A percentile compares a stretch with the other conserved stretches of the same genome.
Conservation (phyloP, 208 protist genomes). For the Porcisia deanei region DNA sequence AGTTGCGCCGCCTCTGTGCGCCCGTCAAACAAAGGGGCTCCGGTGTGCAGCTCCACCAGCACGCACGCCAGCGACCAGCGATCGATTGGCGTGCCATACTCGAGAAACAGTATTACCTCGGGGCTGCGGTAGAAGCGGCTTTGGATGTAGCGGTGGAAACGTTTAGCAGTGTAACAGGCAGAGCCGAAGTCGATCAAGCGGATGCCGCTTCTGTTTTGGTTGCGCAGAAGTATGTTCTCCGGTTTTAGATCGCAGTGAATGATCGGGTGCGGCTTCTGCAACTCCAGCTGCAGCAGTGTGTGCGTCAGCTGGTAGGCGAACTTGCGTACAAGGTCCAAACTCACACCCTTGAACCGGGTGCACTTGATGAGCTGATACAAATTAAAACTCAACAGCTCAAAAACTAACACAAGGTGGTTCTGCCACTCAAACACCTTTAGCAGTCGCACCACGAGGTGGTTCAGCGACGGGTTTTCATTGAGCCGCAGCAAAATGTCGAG, state of each 20-base stretch:
- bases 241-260: slow-evolving; percentile 99
- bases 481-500: slow-evolving; percentile 82
- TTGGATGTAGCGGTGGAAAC: slow-evolving; percentile 98
- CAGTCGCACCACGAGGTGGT: slow-evolving; percentile 83
- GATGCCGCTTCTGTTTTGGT: slow-evolving; percentile 92
- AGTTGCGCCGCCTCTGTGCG: slow-evolving; percentile 95
- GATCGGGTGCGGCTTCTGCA: slow-evolving; percentile 85
- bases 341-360: slow-evolving; percentile 88
- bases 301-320: slow-evolving; percentile 95
- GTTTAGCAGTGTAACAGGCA: slow-evolving; percentile 93
- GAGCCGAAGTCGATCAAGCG: slow-evolving; percentile 98
- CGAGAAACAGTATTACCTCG: slow-evolving; percentile 96
- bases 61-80: slow-evolving; percentile 99
- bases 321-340: slow-evolving; percentile 86
- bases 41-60: slow-evolving; percentile 98
- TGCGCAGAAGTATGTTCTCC: slow-evolving; percentile 93
- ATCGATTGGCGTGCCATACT: slow-evolving; percentile 96
- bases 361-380: slow-evolving; percentile 96
- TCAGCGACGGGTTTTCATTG: slow-evolving; percentile 56
- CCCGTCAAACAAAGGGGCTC: slow-evolving; percentile 96
- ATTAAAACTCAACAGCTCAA: slow-evolving; percentile 97
- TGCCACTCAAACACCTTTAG: slow-evolving; percentile 91
- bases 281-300: slow-evolving; percentile 89
- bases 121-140: slow-evolving; percentile 98
- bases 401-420: slow-evolving; percentile 97